A percentile compares a stretch with the other conserved stretches of the same genome.
Conservation (phyloP, 2,329 filamentous ascomycete species). For the Colletotrichum sp. region DNA sequence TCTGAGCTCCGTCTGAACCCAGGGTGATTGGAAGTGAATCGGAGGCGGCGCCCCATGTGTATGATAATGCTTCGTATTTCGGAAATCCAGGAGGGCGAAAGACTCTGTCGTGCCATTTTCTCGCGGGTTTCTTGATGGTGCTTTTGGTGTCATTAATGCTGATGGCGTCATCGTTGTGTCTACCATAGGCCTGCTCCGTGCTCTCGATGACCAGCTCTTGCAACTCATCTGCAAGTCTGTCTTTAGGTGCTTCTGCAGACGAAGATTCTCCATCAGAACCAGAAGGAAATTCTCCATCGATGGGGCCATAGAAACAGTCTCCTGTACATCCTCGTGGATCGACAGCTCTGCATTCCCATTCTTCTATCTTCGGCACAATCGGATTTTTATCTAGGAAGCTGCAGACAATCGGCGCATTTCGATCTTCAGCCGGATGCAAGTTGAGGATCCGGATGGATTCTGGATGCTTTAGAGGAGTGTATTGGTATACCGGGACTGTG, state of each 20-base stretch:
- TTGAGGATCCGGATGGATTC: neutral
- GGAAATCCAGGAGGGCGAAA: neutral
- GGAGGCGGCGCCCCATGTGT: neutral
- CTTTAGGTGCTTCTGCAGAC: accelerated
- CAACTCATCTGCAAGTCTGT: neutral
- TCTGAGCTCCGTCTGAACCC: accelerated
- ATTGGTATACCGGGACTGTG: accelerated
- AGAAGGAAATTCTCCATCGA: accelerated
- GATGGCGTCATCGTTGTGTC: no score
- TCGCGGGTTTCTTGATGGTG: no score
- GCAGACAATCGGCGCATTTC: neutral
- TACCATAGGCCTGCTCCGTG: no score
- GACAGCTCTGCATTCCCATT: neutral
- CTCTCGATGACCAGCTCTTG: no score
- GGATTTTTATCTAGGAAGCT: neutral
- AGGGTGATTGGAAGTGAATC: accelerated
- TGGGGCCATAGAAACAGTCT: neutral
- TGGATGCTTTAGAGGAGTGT: neutral
- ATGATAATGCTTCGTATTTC: neutral
- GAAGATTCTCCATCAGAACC: no score
- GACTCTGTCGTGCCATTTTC: neutral
- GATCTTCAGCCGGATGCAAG: neutral
- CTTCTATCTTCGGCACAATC: neutral
- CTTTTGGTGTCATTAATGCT: no score
- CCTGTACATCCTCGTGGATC: accelerated